Base-by-base conservation (phyloP, 2,329 filamentous ascomycete species). In the Beauveria medogensis region DNA sequence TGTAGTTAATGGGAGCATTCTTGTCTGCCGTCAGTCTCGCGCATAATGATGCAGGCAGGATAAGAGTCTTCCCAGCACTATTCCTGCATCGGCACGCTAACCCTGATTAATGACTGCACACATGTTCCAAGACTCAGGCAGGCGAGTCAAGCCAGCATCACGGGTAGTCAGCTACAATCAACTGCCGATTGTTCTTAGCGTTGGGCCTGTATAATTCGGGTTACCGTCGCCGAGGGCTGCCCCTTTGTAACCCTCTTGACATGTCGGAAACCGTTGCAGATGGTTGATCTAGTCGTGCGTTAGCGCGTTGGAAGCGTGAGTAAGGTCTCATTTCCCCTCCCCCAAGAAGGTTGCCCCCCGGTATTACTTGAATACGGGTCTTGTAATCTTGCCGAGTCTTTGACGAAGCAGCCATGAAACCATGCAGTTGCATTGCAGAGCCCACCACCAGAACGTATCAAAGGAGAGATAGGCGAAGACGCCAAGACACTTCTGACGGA, bases 301-400 rank as follows among this genome's bases (percentile, higher is more conserved):
- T 59, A 59, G 37, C 43, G 55, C 24, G 14, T 10, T 18, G 3
- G n/a, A 24, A 12, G 46, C 18, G 34, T 22, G 24, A 43, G 18
- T 18, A 12, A 18, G 47, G 54, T 46, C 56, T 52, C 47, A 44
- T 48, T 46, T n/a, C 56, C 56, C 56, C 56, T 59, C 47, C 52
- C 24, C 18, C 14, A 37, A n/a, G 43, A n/a, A 14, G 9, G 2
- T 40, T 44, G 37, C 56, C 56, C 30, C 34, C 52, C 47, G 47
- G 37, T 52, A 52, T 37, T 52, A 3, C 28, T 10, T 5, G 2
- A 14, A 9, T 5, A 14, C 14, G 47, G 47, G 7, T 59, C 34
- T 34, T 9, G 12, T 44, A 28, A 2, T 22, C 7, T 37, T 59
- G 47, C 56, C 47, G 56, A 18, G 40, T 28, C 20, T 24, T n/a